phyloP scores from a whole-genome alignment of 345 rosid species.

The Hibiscus trionum region DNA sequence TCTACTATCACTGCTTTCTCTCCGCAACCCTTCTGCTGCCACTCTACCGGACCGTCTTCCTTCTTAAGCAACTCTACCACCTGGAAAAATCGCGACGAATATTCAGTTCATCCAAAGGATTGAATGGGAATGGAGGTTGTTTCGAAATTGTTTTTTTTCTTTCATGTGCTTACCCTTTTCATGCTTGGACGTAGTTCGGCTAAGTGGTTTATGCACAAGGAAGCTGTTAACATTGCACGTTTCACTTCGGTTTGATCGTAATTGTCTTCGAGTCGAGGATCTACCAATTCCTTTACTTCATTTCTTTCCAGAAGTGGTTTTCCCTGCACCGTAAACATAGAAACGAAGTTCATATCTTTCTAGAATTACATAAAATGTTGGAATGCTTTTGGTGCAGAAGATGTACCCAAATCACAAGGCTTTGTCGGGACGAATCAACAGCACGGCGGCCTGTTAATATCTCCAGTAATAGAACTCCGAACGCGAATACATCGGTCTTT shows the following conservation, averaged over 20 bases:
- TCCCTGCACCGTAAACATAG: conserved; percentile 37
- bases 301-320: conserved; percentile 60
- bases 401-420: conserved; percentile 89
- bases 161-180: conserved; percentile 37
- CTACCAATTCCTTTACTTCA: conserved; percentile 39
- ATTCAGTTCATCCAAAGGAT: background rate
- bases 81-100: conserved; percentile 23
- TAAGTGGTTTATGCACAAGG: conserved; percentile 59
- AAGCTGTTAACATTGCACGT: conserved; percentile 62
- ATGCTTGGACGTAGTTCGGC: conserved; percentile 71
- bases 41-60: conserved; percentile 33
- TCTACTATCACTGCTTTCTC: conserved; percentile 39
- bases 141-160: background rate
- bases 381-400: background rate
- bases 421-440: conserved; percentile 64
- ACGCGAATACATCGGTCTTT: conserved; percentile 88
- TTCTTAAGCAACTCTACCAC: conserved; percentile 57
- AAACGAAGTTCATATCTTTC: background rate
- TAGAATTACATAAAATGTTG: background rate
- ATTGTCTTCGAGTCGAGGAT: conserved; percentile 47
- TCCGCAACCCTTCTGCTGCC: conserved; percentile 34
- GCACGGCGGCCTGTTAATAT: conserved; percentile 85
- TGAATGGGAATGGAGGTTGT: background rate
- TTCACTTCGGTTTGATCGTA: conserved; percentile 54
- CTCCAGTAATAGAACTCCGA: conserved; percentile 78